Evolutionary conservation across 257 asterid genomes (phyloP), one percentile per base, ranked within the genome.

Genomic region (Plantago elongata): DNA sequence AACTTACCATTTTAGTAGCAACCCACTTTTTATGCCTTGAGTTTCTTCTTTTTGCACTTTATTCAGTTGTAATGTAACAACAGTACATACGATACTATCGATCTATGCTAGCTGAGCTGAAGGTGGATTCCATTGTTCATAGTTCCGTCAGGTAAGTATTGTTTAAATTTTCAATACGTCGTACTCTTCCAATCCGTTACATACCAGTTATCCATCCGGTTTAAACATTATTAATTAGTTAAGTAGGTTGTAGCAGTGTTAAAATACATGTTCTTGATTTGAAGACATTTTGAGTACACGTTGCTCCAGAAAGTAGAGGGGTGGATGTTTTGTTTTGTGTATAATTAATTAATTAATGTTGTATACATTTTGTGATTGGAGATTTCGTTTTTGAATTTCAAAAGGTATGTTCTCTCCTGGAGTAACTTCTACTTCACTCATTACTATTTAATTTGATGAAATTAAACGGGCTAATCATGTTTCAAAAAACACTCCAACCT

Each of bases 371-470:
- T 38, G 50, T 70, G 65, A 58, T 74, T 71, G 76, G 77, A 72
- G 74, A 71, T 65, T 71, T 73, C 65, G 69, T 60, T 75, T 81
- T 82, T 67, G 81, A 78, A 79, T 76, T 79, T 65, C 64, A 70
- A 69, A 79, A 75, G 74, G 74, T 58, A 56, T 70, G 66, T 61
- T 70, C 47, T 63, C 60, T 61, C 45, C 62, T 14, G 67, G 62
- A 71, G 37, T 50, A 56, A 60, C 50, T 13, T 61, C 27, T 22
- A 22, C 27, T 22, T 22, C 27, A 22, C 27, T 22, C 27, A 22
- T 22, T 22, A 22, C 27, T 22, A 22, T 22, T 22, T 22, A 22
- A 22, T 22, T 22, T 22, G 27, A 22, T 22, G 27, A 22, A 22
- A 22, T 1, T 22, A 22, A 22, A 22, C 27, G 1, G 27, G 2